Evolutionary conservation across 768 basidiomycete genomes (phyloP), one percentile per base, ranked within the genome.

Genomic region (Termitomyces heimii): DNA sequence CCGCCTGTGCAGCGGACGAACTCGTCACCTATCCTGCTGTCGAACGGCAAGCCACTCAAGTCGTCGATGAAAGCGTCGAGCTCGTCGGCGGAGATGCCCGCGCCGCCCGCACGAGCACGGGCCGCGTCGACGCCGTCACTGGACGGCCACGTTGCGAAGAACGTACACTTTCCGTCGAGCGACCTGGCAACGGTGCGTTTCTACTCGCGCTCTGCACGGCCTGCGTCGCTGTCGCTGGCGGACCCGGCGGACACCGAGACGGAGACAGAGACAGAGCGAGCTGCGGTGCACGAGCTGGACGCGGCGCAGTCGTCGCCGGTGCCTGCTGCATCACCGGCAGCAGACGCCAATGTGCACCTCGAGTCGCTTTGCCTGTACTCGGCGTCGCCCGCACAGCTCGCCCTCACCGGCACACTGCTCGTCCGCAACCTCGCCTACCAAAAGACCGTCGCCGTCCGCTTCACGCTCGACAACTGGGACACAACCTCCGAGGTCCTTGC

Each of bases 391-490:
- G 2, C 39, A 1, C 52, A 53, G 0, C 71, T 59, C 5, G 68
- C 73, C 0, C 78, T 97, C 14, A 74, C 78, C 2, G 96, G 96
- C 6, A 83, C 88, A 8, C 72, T 97, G 55, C 80, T 92, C 49
- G 92, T 94, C 20, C 82, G 86, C 62, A 98, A 98, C 68, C 62
- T 97, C 53, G 76, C 89, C 0, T 98, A 89, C 60, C 86, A 90
- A 69, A 98, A 98, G 72, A 77, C 81, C 52, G 86, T 98, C 46
- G 85, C 82, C 0, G 79, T 97, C 0, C 77, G 95, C 1, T 98
- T 95, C 69, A 98, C 96, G 1, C 76, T 96, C 47, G 96, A 98
- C 70, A 85, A 89, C 48, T 98, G 96, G 96, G 84, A 88, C 60
- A 98, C 95, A 3, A 90, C 91, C 0, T 87, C 84, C 43, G 96